Evolutionary conservation across 2,329 filamentous ascomycete species (phyloP).

Genomic region (Byssochlamys sp.): DNA sequence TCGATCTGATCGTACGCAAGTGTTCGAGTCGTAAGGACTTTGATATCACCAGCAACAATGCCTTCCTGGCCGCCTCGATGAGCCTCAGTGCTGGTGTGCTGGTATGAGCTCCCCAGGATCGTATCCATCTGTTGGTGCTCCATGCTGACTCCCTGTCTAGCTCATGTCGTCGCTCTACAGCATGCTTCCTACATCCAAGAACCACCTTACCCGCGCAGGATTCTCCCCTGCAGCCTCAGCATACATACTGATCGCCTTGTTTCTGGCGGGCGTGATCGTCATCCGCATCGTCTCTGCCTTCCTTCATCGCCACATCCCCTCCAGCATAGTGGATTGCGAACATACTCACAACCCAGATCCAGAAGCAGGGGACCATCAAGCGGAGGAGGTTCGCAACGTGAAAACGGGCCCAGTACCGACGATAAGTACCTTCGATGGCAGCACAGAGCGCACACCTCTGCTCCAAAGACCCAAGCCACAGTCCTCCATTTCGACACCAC

Average conservation of each 20-base stretch:
- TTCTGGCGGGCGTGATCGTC: slow-evolving; percentile 38
- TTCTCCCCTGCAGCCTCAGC: slow-evolving; percentile 57
- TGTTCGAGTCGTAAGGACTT: slow-evolving; percentile 69
- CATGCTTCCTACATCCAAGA: slow-evolving; percentile 80
- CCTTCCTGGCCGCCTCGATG: slow-evolving; percentile 75
- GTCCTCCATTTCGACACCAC: slow-evolving; percentile 15
- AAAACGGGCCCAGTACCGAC: background rate
- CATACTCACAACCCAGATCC: slow-evolving; percentile 34
- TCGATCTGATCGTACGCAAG: slow-evolving; percentile 66
- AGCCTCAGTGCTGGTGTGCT: slow-evolving; percentile 94
- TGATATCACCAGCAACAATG: slow-evolving; percentile 77
- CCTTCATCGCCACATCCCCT: slow-evolving; percentile 40
- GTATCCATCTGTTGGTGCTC: background rate
- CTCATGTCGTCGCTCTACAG: slow-evolving; percentile 85
- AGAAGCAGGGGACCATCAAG: slow-evolving; percentile 21
- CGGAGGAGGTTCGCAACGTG: slow-evolving; percentile 5
- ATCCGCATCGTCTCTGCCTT: slow-evolving; percentile 38
- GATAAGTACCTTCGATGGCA: slow-evolving; percentile 4
- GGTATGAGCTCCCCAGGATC: slow-evolving; percentile 45
- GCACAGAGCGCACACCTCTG: slow-evolving; percentile 24
- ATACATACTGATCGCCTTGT: slow-evolving; percentile 37
- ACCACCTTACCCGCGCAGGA: slow-evolving; percentile 62
- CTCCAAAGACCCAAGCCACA: slow-evolving; percentile 9
- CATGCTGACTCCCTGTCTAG: slow-evolving; percentile 36
- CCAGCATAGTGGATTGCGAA: slow-evolving; percentile 41